Evolutionary conservation across 139 green algal genomes (phyloP).

Genomic region (Axilococcus clingmanii): DNA sequence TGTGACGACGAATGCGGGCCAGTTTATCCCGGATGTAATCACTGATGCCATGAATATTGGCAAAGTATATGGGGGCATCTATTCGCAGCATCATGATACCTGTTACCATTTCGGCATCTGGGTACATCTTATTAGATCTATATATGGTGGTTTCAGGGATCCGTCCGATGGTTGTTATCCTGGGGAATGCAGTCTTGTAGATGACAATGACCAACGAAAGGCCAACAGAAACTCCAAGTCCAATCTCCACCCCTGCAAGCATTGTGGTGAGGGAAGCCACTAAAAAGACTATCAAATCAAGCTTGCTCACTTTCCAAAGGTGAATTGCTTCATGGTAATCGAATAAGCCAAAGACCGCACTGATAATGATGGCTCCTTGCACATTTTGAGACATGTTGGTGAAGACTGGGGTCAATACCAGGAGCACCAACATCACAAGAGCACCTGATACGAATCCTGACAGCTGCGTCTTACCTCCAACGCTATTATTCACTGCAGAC

Average conservation of each 20-base stretch:
- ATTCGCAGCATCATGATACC: constrained; percentile 57
- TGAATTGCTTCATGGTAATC: constrained; percentile 22
- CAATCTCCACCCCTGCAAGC: constrained; percentile 31
- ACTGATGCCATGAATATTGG: constrained; percentile 58
- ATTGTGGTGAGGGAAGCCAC: constrained; percentile 21
- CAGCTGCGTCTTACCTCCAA: constrained; percentile 45
- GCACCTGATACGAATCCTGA: constrained; percentile 40
- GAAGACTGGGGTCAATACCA: constrained; percentile 66
- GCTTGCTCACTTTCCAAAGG: constrained; percentile 17
- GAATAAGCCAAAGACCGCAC: constrained; percentile 49
- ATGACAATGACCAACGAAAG: constrained; percentile 23
- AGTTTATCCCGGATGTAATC: constrained; percentile 39
- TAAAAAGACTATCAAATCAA: constrained; percentile 25
- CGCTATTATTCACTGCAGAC: constrained; percentile 64
- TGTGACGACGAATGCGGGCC: too few relatives aligned
- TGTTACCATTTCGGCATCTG: constrained; percentile 13
- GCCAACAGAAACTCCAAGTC: constrained; percentile 25
- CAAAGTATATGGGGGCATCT: constrained; percentile 50
- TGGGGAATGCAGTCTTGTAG: constrained; percentile 25
- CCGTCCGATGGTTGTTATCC: constrained; percentile 17
- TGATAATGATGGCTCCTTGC: constrained; percentile 60
- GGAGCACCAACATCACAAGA: constrained; percentile 59
- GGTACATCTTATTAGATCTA: constrained; percentile 14
- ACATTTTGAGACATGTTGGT: constrained; percentile 58
- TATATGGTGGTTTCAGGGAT: constrained; percentile 18